Evolutionary conservation across 23 red algal species (phyloP).

Genomic region (Cyanidiococcus yangmingshanensis): DNA sequence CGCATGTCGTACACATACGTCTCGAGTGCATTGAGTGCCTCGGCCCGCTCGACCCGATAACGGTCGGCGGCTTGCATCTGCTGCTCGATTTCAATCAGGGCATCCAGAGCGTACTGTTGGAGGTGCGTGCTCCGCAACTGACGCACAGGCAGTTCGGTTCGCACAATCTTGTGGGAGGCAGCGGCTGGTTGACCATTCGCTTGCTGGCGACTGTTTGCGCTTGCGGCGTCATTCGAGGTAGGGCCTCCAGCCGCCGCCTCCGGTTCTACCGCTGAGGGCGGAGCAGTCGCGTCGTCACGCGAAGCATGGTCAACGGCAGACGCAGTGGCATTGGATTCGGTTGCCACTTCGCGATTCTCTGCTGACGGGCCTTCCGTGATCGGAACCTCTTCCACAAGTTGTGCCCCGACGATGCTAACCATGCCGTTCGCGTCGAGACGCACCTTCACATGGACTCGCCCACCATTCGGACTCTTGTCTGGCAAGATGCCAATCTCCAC

Average conservation of each 20-base stretch:
- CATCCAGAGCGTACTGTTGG: slow-evolving; percentile 1
- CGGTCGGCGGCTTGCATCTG: slow-evolving; percentile 76
- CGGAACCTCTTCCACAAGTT: slow-evolving; percentile 54
- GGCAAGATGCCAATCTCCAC: slow-evolving; percentile 6
- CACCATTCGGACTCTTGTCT: not conserved
- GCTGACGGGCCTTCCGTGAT: slow-evolving; percentile 38
- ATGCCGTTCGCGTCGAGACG: slow-evolving; percentile 50
- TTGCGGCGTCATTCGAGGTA: not conserved
- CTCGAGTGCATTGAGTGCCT: slow-evolving; percentile 93
- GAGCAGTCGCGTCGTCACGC: not conserved
- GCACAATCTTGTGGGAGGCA: not conserved
- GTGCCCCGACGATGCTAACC: slow-evolving; percentile 36
- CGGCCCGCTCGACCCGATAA: slow-evolving; percentile 73
- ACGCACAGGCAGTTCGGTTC: not conserved
- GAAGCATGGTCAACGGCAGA: not conserved
- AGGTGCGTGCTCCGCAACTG: not conserved
- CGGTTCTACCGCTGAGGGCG: not conserved
- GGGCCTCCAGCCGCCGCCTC: not conserved
- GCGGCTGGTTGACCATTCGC: not conserved
- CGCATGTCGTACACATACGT: slow-evolving; percentile 95
- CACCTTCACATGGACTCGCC: slow-evolving; percentile 48
- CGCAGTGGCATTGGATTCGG: slow-evolving; percentile 3
- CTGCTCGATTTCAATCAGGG: slow-evolving; percentile 52
- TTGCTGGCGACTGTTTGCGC: not conserved
- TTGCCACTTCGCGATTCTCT: slow-evolving; percentile 6